Base-by-base conservation (phyloP, 306 rosid species). In the Fragaria nilgerrensis region DNA sequence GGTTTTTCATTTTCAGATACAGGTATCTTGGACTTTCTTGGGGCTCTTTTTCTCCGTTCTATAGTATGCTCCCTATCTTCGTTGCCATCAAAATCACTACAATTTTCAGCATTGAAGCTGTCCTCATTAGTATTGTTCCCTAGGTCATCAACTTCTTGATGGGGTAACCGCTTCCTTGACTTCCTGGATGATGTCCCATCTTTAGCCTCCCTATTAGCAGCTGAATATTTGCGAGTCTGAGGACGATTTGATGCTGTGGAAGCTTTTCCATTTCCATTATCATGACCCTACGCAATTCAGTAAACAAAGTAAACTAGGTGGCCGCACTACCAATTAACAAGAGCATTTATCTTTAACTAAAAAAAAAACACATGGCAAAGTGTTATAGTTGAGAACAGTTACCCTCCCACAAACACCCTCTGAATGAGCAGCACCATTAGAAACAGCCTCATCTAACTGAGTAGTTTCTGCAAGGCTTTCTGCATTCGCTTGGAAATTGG, bases 1-100 rank as follows among this genome's bases (percentile, higher is more conserved):
- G 84, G 68, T 81, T 95, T 91, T 72, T 81, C 89, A 76, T 76
- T 84, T 82, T 85, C 96, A 75, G 84, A 53, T 53, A 43, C 82
- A 79, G 89, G 61, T 82, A 87, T 88, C 82, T 85, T 81, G 36
- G 88, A 63, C 77, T 75, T 88, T 68, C 74, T 83, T 41, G 82
- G 69, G 69, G 80, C 78, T 56, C 64, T 87, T 79, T 79, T 85
- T 85, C 85, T 89, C 84, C 62, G 74, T 72, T 86, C 77, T 72
- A 70, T 62, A 74, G 44, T 27, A 69, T 77, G 85, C 75, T 73
- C 86, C 61, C 49, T 80, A 49, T 37, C 39, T 72, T 80, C 93
- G 22, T 86, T 87, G 70, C 63, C 49, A 32, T 76, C 72, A 53
- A 78, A 76, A 67, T 74, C 82, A 82, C 62, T 75, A 50, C 80